These are phyloP conservation scores for Piloderma croceum DNA, from an alignment of 768 basidiomycete species.

Conservation along the genomic window DNA sequence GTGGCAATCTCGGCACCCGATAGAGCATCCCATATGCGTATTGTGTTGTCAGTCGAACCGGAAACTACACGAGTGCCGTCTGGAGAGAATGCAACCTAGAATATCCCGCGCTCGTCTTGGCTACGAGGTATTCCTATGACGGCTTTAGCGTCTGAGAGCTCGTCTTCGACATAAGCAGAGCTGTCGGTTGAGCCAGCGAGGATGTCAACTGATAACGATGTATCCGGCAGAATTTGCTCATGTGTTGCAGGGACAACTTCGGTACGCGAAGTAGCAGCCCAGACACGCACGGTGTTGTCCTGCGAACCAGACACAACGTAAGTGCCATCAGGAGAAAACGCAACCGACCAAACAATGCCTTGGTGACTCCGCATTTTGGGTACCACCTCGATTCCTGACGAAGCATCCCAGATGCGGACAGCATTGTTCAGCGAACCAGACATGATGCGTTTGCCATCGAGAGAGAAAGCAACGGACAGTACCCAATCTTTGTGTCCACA, in stretches of 20 bases:
- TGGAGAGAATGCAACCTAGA: constrained; percentile 3
- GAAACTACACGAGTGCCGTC: constrained; percentile 12
- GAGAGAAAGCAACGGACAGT: constrained; percentile 18
- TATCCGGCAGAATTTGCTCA: constrained; percentile 6
- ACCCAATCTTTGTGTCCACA: constrained; percentile 15
- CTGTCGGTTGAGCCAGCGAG: constrained; percentile 16
- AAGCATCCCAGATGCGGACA: constrained; percentile 32
- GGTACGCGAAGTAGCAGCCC: constrained; percentile 12
- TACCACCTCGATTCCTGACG: constrained; percentile 14
- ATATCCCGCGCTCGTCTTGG: constrained; percentile 5
- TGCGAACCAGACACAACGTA: constrained; percentile 16
- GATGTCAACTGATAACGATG: constrained; percentile 16
- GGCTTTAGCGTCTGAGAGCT: constrained; percentile 3
- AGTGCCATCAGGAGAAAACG: constrained; percentile 16
- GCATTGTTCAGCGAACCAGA: constrained; percentile 32
- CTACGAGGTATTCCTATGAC: too few species aligned
- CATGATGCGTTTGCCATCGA: constrained; percentile 21
- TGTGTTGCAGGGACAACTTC: constrained; percentile 10
- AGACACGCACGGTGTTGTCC: constrained; percentile 18
- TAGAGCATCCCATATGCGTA: constrained; percentile 15
- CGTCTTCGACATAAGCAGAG: constrained; percentile 6
- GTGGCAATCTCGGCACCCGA: constrained; percentile 7
- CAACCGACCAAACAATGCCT: constrained; percentile 11
- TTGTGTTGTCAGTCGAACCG: constrained; percentile 14
- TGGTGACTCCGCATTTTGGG: constrained; percentile 12